A percentile compares a stretch with the other conserved stretches of the same genome.
These are phyloP conservation scores for Paramecium octaurelia DNA, from an alignment of 73 alveolate genomes.

Conservation along the genomic window DNA sequence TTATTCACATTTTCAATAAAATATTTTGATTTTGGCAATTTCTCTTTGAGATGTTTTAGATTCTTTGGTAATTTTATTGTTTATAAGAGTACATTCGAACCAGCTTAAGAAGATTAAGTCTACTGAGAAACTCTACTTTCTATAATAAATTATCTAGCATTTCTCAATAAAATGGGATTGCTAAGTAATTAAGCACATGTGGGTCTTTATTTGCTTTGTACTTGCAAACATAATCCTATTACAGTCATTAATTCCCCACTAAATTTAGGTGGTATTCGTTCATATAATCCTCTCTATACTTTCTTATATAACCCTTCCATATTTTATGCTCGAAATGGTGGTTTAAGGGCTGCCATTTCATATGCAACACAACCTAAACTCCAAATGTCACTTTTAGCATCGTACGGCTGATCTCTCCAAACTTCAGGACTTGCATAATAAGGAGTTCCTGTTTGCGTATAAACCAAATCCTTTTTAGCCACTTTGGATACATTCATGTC, in stretches of 20 bases:
- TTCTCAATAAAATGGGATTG: conserved; percentile 17
- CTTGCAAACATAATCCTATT: background rate
- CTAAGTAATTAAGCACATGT: background rate
- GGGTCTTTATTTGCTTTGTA: background rate
- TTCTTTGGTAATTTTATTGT: conserved; percentile 54
- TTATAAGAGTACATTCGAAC: background rate
- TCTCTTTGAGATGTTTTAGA: background rate
- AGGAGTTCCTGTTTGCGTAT: conserved; percentile 97
- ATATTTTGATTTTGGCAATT: conserved; percentile 55
- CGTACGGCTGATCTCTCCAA: conserved; percentile 89
- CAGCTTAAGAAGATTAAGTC: background rate
- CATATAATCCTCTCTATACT: conserved; percentile 54
- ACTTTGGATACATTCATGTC: conserved; percentile 88
- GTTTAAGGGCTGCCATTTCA: conserved; percentile 88
- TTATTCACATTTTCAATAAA: conserved; percentile 10
- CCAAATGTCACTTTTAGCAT: conserved; percentile 93
- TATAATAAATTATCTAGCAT: background rate
- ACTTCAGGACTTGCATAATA: conserved; percentile 89
- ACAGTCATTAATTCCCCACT: background rate
- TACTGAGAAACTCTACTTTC: background rate
- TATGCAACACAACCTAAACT: conserved; percentile 93
- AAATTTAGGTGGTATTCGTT: conserved; percentile 31
- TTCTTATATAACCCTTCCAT: conserved; percentile 65
- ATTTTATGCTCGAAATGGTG: conserved; percentile 94
- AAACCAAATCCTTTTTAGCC: conserved; percentile 74